A percentile compares a stretch with the other conserved stretches of the same genome.
These are phyloP conservation scores for Lasiodiplodia hormozganensis DNA, from an alignment of 2,329 filamentous ascomycete genomes.

Conservation along the genomic window DNA sequence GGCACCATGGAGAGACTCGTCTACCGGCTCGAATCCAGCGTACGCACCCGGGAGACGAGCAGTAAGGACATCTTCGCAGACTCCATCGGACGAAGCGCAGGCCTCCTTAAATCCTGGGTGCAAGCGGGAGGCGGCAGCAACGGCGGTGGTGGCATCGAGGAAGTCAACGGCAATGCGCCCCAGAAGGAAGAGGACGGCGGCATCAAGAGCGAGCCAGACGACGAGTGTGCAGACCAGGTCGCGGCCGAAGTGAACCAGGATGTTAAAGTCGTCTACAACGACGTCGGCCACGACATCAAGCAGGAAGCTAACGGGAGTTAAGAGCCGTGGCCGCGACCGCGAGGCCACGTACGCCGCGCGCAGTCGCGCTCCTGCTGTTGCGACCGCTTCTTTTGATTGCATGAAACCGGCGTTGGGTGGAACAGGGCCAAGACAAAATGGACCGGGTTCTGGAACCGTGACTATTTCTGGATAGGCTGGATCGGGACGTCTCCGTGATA, in stretches of 20 bases:
- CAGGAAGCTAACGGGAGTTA: conserved; percentile 12
- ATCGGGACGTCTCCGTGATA: background rate
- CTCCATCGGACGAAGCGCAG: background rate
- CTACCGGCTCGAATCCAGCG: conserved; percentile 67
- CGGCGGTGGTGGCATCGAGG: conserved; percentile 16
- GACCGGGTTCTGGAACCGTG: background rate
- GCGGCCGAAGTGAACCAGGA: conserved; percentile 10
- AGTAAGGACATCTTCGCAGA: conserved; percentile 14
- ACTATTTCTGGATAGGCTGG: background rate
- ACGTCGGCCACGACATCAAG: background rate
- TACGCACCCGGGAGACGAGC: conserved; percentile 27
- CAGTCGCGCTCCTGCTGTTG: background rate
- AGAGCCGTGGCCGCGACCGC: background rate
- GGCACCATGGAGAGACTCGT: conserved; percentile 75
- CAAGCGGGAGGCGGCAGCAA: background rate
- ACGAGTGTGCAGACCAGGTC: conserved; percentile 12
- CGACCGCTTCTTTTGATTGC: background rate
- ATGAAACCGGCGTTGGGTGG: background rate
- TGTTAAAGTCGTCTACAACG: conserved; percentile 10
- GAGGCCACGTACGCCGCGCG: background rate
- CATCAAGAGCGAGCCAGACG: conserved; percentile 10
- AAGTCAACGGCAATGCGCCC: conserved; percentile 20
- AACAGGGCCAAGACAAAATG: background rate
- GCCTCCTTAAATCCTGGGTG: conserved; percentile 17
- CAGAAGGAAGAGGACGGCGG: conserved; percentile 14